These are phyloP conservation scores for Botrytis byssoidea DNA, from an alignment of 2,329 filamentous ascomycete genomes.

Conservation along the genomic window DNA sequence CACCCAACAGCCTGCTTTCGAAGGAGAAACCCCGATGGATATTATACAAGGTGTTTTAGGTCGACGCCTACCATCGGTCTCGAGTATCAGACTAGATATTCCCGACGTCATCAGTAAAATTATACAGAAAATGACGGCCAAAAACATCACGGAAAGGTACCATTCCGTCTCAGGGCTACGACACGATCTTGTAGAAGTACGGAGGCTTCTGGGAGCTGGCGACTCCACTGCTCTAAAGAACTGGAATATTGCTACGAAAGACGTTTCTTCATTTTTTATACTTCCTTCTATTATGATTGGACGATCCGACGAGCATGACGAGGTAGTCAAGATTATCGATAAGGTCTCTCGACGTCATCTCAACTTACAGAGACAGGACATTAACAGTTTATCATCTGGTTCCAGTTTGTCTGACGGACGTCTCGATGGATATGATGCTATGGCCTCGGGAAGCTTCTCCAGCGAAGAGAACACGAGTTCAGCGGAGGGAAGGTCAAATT, in stretches of 20 bases:
- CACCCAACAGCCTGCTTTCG: conserved; percentile 76
- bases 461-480: conserved; percentile 60
- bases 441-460: conserved; percentile 50
- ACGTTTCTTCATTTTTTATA: conserved; percentile 77
- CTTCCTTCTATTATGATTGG: conserved; percentile 81
- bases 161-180: conserved; percentile 85
- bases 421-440: conserved; percentile 27
- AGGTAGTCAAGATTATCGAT: conserved; percentile 72
- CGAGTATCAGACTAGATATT: conserved; percentile 74
- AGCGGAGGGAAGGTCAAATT: conserved; percentile 45
- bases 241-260: conserved; percentile 76
- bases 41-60: conserved; percentile 88
- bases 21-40: conserved; percentile 77
- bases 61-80: conserved; percentile 73
- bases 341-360: conserved; percentile 67
- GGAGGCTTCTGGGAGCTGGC: conserved; percentile 71
- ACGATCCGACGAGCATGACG: conserved; percentile 67
- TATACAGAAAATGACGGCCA: conserved; percentile 89
- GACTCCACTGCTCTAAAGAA: conserved; percentile 68
- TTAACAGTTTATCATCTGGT: conserved; percentile 50
- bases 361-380: conserved; percentile 44
- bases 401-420: conserved; percentile 51
- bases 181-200: conserved; percentile 72
- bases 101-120: conserved; percentile 80
- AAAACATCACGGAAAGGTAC: conserved; percentile 83